phyloP scores from a whole-genome alignment of 805 yeast species.

The Millerozyma acaciae region DNA sequence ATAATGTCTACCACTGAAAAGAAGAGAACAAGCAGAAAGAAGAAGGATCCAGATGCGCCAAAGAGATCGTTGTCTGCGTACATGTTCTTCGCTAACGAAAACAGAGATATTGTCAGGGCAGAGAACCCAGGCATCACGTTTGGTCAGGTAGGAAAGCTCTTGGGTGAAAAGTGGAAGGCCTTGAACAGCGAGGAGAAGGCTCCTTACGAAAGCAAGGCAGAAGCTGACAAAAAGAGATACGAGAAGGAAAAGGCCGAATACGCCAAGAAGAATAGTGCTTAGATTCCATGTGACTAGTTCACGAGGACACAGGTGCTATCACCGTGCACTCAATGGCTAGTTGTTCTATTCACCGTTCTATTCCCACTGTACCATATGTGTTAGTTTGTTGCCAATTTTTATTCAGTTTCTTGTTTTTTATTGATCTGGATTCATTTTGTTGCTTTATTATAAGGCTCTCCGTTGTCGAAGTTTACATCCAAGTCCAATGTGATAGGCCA shows the following conservation, averaged over 20 bases:
- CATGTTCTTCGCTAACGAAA: slow-evolving; percentile 98
- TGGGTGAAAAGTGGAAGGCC: slow-evolving; percentile 97
- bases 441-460: too few species aligned
- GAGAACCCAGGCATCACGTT: slow-evolving; percentile 96
- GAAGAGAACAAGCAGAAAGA: slow-evolving; percentile 43
- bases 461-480: too few species aligned
- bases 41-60: slow-evolving; percentile 95
- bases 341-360: too few species aligned
- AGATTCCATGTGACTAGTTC: background rate
- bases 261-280: slow-evolving; percentile 33
- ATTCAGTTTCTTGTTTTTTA: too few species aligned
- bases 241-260: slow-evolving; percentile 93
- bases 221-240: slow-evolving; percentile 94
- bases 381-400: too few species aligned
- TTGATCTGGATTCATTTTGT: too few species aligned
- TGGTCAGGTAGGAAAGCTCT: slow-evolving; percentile 91
- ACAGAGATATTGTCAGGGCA: slow-evolving; percentile 91
- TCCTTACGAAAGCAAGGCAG: slow-evolving; percentile 93
- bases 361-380: too few species aligned
- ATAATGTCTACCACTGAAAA: slow-evolving; percentile 29
- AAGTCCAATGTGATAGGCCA: too few species aligned
- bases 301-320: too few species aligned
- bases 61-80: slow-evolving; percentile 97
- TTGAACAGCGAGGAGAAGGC: slow-evolving; percentile 74
- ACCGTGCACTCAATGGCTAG: too few species aligned